Evolutionary conservation across 108 stramenopile genomes (phyloP).

Genomic region (Asterionellopsis glacialis): DNA sequence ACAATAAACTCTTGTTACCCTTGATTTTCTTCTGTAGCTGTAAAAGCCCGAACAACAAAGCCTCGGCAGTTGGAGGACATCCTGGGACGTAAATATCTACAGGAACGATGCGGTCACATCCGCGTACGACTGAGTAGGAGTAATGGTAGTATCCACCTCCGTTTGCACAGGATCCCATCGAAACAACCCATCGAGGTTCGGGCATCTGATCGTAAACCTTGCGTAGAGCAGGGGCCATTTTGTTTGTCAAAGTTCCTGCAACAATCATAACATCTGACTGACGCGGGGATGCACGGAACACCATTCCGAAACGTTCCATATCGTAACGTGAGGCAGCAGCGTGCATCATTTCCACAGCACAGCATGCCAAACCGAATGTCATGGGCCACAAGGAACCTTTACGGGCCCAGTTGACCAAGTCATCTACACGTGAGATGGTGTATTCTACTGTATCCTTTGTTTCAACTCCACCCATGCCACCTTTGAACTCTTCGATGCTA

Average conservation of each 20-base stretch:
- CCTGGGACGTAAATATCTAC: slow-evolving; percentile 99
- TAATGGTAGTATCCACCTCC: slow-evolving; percentile 99
- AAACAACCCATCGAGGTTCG: slow-evolving; percentile 98
- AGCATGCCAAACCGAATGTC: slow-evolving; percentile 99
- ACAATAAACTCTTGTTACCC: slow-evolving; percentile 90
- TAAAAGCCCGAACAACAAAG: slow-evolving; percentile 93
- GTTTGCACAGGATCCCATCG: slow-evolving; percentile 99
- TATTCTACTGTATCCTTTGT: slow-evolving; percentile 93
- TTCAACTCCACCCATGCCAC: slow-evolving; percentile 64
- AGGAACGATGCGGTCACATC: slow-evolving; percentile 98
- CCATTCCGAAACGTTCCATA: slow-evolving; percentile 99
- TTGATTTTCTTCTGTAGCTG: slow-evolving; percentile 99
- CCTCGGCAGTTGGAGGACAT: slow-evolving; percentile 98
- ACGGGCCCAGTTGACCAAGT: slow-evolving; percentile 98
- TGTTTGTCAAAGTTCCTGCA: slow-evolving; percentile 98
- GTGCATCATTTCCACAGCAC: slow-evolving; percentile 99
- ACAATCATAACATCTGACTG: slow-evolving; percentile 99
- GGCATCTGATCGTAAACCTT: slow-evolving; percentile 99
- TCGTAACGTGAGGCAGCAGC: slow-evolving; percentile 98
- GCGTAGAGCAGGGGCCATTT: slow-evolving; percentile 99
- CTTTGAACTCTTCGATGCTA: slow-evolving; percentile 62
- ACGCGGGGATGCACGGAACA: slow-evolving; percentile 90
- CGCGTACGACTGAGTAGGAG: slow-evolving; percentile 96
- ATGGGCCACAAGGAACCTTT: slow-evolving; percentile 99
- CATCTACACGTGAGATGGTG: slow-evolving; percentile 96